Evolutionary conservation across 1,139 yeast genomes (phyloP).

Genomic region (Taphrina wiesneri): DNA sequence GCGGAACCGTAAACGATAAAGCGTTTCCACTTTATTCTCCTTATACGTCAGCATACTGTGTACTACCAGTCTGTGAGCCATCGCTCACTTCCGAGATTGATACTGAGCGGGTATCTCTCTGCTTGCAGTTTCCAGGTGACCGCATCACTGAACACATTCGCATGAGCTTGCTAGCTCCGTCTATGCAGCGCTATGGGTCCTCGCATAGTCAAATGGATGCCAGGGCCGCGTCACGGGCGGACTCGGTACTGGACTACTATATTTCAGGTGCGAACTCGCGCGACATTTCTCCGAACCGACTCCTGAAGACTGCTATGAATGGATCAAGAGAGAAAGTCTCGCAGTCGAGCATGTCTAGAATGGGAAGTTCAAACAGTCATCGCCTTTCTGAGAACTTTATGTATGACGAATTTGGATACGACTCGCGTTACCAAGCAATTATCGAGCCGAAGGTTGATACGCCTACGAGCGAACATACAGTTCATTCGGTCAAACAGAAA

Average conservation of each 20-base stretch:
- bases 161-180: not conserved
- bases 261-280: not conserved
- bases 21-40: no score
- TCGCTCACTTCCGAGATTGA: no score
- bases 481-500: not conserved
- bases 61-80: no score
- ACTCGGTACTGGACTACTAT: conserved; percentile 11
- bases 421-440: not conserved
- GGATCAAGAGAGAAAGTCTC: not conserved
- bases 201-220: not conserved
- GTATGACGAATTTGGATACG: conserved; percentile 1
- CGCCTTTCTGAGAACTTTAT: not conserved
- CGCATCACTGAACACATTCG: no score
- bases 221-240: not conserved
- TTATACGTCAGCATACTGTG: no score
- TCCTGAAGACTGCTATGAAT: not conserved
- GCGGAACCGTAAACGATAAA: no score
- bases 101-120: no score
- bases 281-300: not conserved
- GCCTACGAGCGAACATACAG: not conserved
- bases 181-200: not conserved
- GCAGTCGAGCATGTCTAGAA: not conserved
- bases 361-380: not conserved
- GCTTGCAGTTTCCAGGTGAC: not conserved
- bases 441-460: not conserved